These are phyloP conservation scores for Clitopilus passeckerianus DNA, from an alignment of 768 basidiomycete species.

Conservation along the genomic window DNA sequence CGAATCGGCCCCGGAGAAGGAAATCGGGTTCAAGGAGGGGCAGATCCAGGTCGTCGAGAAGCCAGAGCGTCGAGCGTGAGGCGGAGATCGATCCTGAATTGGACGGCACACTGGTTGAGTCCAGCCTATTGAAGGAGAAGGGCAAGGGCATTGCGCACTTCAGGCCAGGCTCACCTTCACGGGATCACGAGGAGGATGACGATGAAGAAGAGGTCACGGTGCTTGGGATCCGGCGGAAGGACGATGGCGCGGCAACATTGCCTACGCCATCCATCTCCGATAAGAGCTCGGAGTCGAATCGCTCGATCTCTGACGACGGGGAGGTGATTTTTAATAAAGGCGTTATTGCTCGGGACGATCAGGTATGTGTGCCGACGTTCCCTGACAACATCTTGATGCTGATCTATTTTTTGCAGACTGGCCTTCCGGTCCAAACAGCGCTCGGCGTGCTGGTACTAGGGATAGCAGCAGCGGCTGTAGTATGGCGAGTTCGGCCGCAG, in stretches of 20 bases:
- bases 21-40: constrained; percentile 21
- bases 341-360: constrained; percentile 6
- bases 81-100: constrained; percentile 17
- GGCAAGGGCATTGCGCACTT: background rate
- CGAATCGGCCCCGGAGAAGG: constrained; percentile 41
- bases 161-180: constrained; percentile 4
- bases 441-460: constrained; percentile 62
- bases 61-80: constrained; percentile 13
- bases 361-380: constrained; percentile 9
- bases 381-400: constrained; percentile 3
- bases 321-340: constrained; percentile 1
- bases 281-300: constrained; percentile 5
- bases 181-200: constrained; percentile 16
- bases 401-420: constrained; percentile 10
- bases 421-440: constrained; percentile 47
- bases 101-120: constrained; percentile 23
- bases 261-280: constrained; percentile 22
- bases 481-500: constrained; percentile 61
- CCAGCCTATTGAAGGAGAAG: constrained; percentile 16
- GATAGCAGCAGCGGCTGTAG: constrained; percentile 66
- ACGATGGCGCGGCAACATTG: constrained; percentile 14
- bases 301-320: constrained; percentile 4
- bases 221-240: constrained; percentile 13
- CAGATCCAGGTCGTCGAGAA: constrained; percentile 17
- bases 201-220: constrained; percentile 19